Evolutionary conservation across 345 rosid species (phyloP), one percentile per base, ranked within the genome.

Genomic region (Physaria fendleri): DNA sequence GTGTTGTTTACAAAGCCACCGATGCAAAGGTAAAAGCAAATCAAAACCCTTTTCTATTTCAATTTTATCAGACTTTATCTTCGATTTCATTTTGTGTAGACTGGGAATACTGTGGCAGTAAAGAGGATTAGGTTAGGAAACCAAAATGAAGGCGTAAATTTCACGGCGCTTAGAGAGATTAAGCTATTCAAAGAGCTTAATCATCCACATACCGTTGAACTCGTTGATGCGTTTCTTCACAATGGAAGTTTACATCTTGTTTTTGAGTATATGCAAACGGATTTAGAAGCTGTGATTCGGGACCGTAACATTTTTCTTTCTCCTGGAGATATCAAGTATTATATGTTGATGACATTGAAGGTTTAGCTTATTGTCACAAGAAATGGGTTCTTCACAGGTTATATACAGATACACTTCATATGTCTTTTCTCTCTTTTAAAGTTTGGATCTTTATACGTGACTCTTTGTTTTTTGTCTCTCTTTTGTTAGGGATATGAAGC

Each of bases 331-430:
- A 78, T 76, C 17, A 81, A 81, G 66, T 76, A 83, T 35, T 81
- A 78, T 53, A 76, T 81, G 62, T 75, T 76, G 39, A 81, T 81
- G 86, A 78, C 86, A 0, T 48, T 81, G 32, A 81, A 76, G 18
- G 86, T 8, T 70, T 81, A 32, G 79, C 78, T 40, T 64, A 46
- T 69, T 78, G 86, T 74, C 83, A 81, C 67, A 74, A 69, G 73
- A 81, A 81, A 72, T 81, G 86, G 86, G 86, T 81, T 8, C 39
- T 81, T 49, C 86, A 81, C 16, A 81, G 86, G 86, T 81, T n/a
- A n/a, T 1, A 0, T 23, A 0, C 5, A 49, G 1, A 12, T 0
- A 24, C 23, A 16, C 29, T 39, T 14, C 11, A 1, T 47, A 6
- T 9, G 16, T 30, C 30, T 3, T 1, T 16, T 43, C 16, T 39